phyloP scores from a whole-genome alignment of 202 grass and related monocot species.

The Panicum virgatum region DNA sequence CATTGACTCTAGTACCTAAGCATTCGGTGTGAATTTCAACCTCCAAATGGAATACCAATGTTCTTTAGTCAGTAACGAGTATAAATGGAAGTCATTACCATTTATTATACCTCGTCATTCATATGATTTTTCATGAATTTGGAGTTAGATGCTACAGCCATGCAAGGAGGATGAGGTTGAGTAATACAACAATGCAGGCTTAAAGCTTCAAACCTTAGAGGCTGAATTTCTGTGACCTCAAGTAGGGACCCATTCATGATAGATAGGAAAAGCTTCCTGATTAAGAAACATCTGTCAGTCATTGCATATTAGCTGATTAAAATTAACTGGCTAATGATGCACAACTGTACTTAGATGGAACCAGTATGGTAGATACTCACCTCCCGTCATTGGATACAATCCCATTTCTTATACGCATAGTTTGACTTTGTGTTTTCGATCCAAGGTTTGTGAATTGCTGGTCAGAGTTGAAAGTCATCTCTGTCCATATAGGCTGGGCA shows the following conservation, averaged over 20 bases:
- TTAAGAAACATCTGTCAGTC: constrained; percentile 42
- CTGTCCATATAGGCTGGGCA: constrained; percentile 92
- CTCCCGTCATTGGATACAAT: constrained; percentile 66
- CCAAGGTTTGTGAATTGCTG: constrained; percentile 49
- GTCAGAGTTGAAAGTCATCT: constrained; percentile 56
- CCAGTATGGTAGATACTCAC: constrained; percentile 46
- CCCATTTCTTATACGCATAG: constrained; percentile 60
- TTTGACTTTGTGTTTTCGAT: constrained; percentile 49
- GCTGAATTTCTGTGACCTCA: constrained; percentile 87
- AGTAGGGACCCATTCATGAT: constrained; percentile 65
- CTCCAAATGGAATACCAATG: background rate
- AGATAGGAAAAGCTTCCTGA: constrained; percentile 83
- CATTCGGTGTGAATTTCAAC: background rate
- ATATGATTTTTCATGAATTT: constrained; percentile 20
- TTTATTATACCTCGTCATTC: constrained; percentile 5
- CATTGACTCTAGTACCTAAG: constrained; percentile 17
- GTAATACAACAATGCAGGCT: background rate
- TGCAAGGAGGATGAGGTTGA: constrained; percentile 19
- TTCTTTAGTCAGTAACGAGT: background rate
- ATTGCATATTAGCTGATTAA: constrained; percentile 22
- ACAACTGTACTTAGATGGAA: constrained; percentile 21
- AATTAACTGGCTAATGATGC: background rate
- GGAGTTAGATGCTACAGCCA: constrained; percentile 37
- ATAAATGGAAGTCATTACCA: constrained; percentile 11
- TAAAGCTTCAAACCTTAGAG: constrained; percentile 61